These are phyloP conservation scores for Phellopilus nigrolimitatus DNA, from an alignment of 1,284 basidiomycete species.

Conservation along the genomic window DNA sequence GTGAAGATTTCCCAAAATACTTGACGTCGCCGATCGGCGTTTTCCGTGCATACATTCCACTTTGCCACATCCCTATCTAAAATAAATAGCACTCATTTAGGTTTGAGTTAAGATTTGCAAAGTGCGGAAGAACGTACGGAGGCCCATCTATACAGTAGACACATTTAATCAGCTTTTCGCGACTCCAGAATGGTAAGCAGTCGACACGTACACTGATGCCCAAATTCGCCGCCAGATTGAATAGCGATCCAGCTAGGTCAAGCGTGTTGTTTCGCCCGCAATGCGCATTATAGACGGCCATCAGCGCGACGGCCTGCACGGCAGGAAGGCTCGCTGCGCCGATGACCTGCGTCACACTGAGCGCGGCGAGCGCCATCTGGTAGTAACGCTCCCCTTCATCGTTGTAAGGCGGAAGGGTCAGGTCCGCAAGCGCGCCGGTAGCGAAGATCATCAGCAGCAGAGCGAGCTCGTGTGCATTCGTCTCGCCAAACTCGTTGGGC, in stretches of 20 bases:
- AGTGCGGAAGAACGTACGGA: conserved; percentile 24
- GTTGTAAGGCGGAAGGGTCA: conserved; percentile 19
- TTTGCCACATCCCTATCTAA: conserved; percentile 40
- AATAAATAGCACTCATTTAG: neutral
- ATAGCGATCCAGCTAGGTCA: conserved; percentile 27
- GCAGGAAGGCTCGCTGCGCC: conserved; percentile 34
- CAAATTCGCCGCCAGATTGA: conserved; percentile 27
- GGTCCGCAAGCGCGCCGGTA: conserved; percentile 23
- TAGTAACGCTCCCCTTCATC: conserved; percentile 28
- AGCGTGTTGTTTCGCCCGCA: conserved; percentile 26
- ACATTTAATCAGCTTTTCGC: neutral
- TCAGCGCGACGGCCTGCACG: conserved; percentile 29
- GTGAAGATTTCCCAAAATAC: conserved; percentile 42
- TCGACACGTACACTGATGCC: conserved; percentile 24
- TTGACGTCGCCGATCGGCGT: conserved; percentile 36
- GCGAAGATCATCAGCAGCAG: conserved; percentile 25
- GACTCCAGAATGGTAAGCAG: conserved; percentile 9
- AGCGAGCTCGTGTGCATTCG: conserved; percentile 22
- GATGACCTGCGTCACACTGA: conserved; percentile 33
- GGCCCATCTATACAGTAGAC: conserved; percentile 25
- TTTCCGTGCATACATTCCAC: conserved; percentile 36
- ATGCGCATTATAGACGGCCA: conserved; percentile 27
- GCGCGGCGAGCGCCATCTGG: conserved; percentile 30
- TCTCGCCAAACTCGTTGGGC: conserved; percentile 3
- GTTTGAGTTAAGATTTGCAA: neutral